Evolutionary conservation across 257 asterid genomes (phyloP).

Genomic region (Solanum corneliomulleri): DNA sequence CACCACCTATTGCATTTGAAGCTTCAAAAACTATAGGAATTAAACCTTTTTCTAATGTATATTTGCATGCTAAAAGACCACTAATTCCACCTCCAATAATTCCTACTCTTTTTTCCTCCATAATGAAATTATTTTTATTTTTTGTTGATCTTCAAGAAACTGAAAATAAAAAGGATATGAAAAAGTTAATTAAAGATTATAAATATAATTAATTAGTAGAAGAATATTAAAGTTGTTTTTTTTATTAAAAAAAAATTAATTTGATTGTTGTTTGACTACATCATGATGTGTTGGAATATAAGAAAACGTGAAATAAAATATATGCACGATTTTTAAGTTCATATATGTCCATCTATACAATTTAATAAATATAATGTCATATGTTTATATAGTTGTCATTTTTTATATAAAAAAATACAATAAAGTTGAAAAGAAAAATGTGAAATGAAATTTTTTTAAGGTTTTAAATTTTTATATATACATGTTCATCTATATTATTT

Average conservation of each 20-base stretch:
- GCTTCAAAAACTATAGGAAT: constrained; percentile 41
- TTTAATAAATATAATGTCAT: background rate
- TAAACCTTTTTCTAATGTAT: constrained; percentile 30
- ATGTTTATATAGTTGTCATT: background rate
- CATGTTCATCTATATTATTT: background rate
- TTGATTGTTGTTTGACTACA: background rate
- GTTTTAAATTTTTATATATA: background rate
- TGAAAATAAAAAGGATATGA: background rate
- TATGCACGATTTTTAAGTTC: background rate
- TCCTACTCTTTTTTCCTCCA: constrained; percentile 45
- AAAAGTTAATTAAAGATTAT: background rate
- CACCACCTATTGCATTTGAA: constrained; percentile 30
- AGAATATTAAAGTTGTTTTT: background rate
- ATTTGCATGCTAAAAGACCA: constrained; percentile 64
- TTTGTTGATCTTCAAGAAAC: background rate
- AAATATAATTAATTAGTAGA: background rate
- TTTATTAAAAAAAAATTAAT: background rate
- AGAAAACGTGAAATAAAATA: background rate
- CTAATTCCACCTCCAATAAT: constrained; percentile 62
- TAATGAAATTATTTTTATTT: no score
- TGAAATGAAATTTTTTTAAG: background rate
- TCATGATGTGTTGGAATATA: background rate
- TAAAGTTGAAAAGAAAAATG: background rate
- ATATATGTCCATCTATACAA: background rate
- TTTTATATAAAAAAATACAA: no score